Evolutionary conservation across 768 basidiomycete genomes (phyloP), one percentile per base, ranked within the genome.

Genomic region (Leccinum rimulosum): DNA sequence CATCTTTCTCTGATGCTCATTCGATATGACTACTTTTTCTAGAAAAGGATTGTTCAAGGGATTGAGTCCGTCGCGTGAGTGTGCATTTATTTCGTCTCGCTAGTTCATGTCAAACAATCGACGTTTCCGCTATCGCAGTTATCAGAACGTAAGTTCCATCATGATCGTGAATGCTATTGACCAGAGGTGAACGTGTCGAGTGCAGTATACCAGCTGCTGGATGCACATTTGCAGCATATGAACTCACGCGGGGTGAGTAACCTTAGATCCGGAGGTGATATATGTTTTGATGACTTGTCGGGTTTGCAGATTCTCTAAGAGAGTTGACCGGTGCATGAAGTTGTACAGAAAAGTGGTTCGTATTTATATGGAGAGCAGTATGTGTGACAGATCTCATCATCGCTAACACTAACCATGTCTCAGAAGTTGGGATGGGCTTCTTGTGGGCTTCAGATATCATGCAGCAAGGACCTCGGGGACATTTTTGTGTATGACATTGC

Each of bases 221-320:
- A 47, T 87, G 88, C 64, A 97, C 95, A 3, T 96, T 97, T 64
- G 88, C 91, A 11, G 89, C 90, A 0, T 97, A 89, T 67, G 94
- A 97, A 71, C 68, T 95, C 28, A 91, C 87, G 0, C 76, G 91
- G 77, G 88, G 87, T 86, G 54, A 56, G 81, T 65, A 5, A 28
- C 25, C 3, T 58, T 12, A 15, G 2, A 22, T 19, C 22, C 1
- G 14, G 19, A 10, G 1, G 35, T 57, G 36, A 55, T 31, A 2
- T 36, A 6, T 17, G 2, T 45, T 50, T 36, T 36, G 12, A 1
- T 31, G 19, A 4, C 25, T 33, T 17, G 1, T 25, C 27, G 0
- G 1, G 38, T 6, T 1, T 11, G 8, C 55, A 72, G 70, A 70
- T 19, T 70, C 63, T 36, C 57, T 72, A 56, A 58, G 7, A 49